Conservation (phyloP, 441 rosid species). For the Aquilaria agallochum region DNA sequence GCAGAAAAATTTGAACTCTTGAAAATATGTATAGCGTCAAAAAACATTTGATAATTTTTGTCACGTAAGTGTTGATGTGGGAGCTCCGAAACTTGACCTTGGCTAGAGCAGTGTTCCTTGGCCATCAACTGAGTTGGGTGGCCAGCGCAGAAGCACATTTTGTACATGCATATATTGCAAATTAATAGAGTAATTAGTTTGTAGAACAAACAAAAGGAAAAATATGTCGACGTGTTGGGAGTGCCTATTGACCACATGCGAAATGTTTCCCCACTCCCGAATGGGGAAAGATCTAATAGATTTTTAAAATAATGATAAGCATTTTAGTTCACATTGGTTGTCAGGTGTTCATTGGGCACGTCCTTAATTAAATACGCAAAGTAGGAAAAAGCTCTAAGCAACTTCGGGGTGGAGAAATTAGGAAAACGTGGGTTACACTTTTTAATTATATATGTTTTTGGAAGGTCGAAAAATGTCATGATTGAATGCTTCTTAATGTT, state of each 20-base stretch:
- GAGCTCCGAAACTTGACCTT: too few relatives aligned
- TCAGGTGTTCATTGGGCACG: background rate
- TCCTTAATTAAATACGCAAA: background rate
- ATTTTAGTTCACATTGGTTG: background rate
- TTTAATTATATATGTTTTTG: background rate
- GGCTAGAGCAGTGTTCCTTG: too few relatives aligned
- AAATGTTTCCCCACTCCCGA: background rate
- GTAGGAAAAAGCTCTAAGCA: slow-evolving; percentile 2
- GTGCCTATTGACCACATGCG: background rate
- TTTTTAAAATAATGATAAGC: background rate
- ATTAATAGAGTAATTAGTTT: too few relatives aligned
- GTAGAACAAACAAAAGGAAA: background rate
- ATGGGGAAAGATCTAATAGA: background rate
- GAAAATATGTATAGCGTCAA: too few relatives aligned
- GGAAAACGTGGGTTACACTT: slow-evolving; percentile 6
- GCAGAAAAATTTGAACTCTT: too few relatives aligned
- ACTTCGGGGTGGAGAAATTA: background rate
- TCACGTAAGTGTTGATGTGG: too few relatives aligned
- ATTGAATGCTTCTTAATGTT: slow-evolving; percentile 10
- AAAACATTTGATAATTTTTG: too few relatives aligned
- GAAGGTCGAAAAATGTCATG: background rate
- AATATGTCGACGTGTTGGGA: background rate
- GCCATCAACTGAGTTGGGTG: too few relatives aligned
- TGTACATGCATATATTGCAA: too few relatives aligned
- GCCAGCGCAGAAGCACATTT: too few relatives aligned